Base-by-base conservation (phyloP, 352 stramenopile species). In the Paralagenidium karlingii region DNA sequence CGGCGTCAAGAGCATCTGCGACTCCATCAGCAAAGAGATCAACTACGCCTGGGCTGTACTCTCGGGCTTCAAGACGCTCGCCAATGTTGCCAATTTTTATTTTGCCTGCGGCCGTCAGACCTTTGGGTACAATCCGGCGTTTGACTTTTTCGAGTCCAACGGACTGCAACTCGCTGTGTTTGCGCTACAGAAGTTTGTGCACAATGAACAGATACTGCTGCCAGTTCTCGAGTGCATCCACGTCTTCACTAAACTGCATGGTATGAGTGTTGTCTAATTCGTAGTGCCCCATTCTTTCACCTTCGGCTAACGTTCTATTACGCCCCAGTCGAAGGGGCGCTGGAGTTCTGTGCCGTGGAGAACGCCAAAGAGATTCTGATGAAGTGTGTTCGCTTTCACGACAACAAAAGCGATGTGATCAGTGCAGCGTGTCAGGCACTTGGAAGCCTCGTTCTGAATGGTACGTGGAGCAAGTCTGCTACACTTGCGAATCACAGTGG, bases 391-490 rank as follows among this genome's bases (percentile, higher is more conserved):
- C 69, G 69, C 28, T 82, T 82, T 49, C 69, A 84, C 40, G 67
- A 82, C 49, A 83, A 83, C 57, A 83, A 82, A 40, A 69, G 66
- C 50, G 59, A 70, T 30, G 55, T 87, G 24, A 83, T 87, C 26
- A 49, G 55, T 26, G 49, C 58, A 7, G 57, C 70, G n/a, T 83
- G 65, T 40, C 57, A 76, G 22, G 63, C 70, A 9, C 54, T 83
- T 8, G 68, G 70, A 3, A 78, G 66, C 44, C 63, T 87, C 37
- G 66, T 84, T 12, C 66, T 84, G 55, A 82, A 87, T 28, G 73
- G 73, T 83, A 39, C 5, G 38, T 24, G n/a, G 21, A 3, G 11
- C 11, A 30, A 13, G 22, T 21, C 26, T 44, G n/a, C n/a, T n/a
- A n/a, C n/a, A n/a, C n/a, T n/a, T n/a, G n/a, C n/a, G n/a, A n/a